Evolutionary conservation across 306 rosid species (phyloP), one percentile per base, ranked within the genome.

Genomic region (Hippophae gyantsensis): DNA sequence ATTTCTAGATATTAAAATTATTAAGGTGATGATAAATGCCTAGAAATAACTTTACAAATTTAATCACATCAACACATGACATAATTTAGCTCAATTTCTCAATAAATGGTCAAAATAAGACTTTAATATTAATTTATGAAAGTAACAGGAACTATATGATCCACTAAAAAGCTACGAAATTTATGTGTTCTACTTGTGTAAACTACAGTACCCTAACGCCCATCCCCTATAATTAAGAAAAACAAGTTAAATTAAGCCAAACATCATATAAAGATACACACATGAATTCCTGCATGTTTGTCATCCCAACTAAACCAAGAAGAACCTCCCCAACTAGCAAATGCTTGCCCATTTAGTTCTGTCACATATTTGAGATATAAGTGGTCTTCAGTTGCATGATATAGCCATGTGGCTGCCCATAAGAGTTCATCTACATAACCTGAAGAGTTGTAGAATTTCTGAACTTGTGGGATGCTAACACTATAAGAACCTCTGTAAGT

Each of bases 231-330:
- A 66, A 32, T 44, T 38, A 52, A 42, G 48, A 2, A 27, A 55
- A 45, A 53, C 49, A 58, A 43, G 52, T 12, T 58, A 61, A 32
- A 32, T 32, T 32, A 32, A 32, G 38, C 5, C 4, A 13, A 57
- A 13, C 43, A 56, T 38, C 10, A 13, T 27, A 45, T 32, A 54
- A 52, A 13, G 62, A 6, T 52, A 47, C 13, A 32, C 68, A 74
- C 90, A 74, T 79, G 84, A 66, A 74, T 75, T 67, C 86, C 90
- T 58, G 83, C 81, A 73, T 81, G 92, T 64, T 81, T 87, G 63
- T 87, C 84, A 69, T 79, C 95, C 95, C 89, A 87, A 68, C 88
- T 84, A 65, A 87, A 87, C 95, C 86, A 87, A 5, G 82, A 69
- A 3, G 53, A 8, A 59, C 72, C 69, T 58, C 85, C 90, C 74